Conservation (phyloP, 2,329 filamentous ascomycete species). For the Scedosporium minutisporum region DNA sequence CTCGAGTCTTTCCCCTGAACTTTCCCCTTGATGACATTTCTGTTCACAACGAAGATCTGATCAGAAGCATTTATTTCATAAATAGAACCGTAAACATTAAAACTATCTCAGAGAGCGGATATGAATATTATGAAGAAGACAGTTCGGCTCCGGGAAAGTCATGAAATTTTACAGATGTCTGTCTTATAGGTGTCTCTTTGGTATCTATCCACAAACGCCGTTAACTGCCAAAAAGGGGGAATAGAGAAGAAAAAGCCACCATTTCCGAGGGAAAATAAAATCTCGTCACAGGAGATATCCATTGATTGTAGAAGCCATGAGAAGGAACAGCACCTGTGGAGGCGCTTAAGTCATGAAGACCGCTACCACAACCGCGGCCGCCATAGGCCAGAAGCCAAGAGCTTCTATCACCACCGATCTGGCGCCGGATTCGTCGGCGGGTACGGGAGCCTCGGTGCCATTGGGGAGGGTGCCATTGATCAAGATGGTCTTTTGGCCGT, state of each 20-base stretch:
- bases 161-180: neutral
- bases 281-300: neutral
- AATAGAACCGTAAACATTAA: neutral
- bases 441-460: conserved; percentile 45
- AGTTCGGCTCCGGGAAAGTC: neutral
- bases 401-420: conserved; percentile 24
- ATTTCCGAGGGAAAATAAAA: neutral
- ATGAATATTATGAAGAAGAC: neutral
- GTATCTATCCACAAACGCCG: neutral
- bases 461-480: conserved; percentile 70
- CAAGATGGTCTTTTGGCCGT: conserved; percentile 54
- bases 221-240: neutral
- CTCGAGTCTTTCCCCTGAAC: neutral
- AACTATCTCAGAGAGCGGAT: neutral
- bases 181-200: neutral
- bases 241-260: neutral
- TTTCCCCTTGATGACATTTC: too few relatives aligned
- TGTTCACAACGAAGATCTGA: too few relatives aligned
- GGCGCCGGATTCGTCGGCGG: conserved; percentile 23
- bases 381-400: conserved; percentile 41
- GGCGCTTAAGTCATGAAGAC: conserved; percentile 29
- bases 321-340: neutral
- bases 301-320: neutral
- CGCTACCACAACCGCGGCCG: conserved; percentile 32
- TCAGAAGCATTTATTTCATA: neutral